Evolutionary conservation across 2,329 filamentous ascomycete genomes (phyloP), one percentile per base, ranked within the genome.

Genomic region (Aspergillus awamori): DNA sequence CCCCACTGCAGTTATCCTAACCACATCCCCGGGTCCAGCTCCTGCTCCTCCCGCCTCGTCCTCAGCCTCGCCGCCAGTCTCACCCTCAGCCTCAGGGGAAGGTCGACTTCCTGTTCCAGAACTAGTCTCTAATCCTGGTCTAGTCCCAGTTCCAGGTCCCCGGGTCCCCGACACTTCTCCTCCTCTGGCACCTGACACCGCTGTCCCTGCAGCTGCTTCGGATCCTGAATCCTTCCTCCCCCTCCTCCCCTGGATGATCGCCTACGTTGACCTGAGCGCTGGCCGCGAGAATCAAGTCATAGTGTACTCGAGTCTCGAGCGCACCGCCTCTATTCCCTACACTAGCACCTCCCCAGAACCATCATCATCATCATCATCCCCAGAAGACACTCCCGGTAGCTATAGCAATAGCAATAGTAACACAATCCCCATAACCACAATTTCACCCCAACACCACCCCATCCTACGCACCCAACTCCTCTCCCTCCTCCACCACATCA

Each of bases 261-360:
- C 76, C 7, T 70, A 75, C 53, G 74, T 79, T 52, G 77, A 81
- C 69, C 68, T 81, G 5, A 69, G 69, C 56, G 64, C 68, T 17
- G 71, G 75, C 28, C 74, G 72, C 11, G 74, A 79, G 58, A 80
- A 78, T n/a, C 78, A 80, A 60, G 69, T 78, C 20, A 70, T 74
- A 67, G 28, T 78, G 17, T 81, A 78, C 59, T 79, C 76, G 24
- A 79, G 74, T 57, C 71, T 79, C 4, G 78, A 81, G 64, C 39
- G 17, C 38, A 13, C 51, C 30, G 8, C 51, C 24, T 10, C 47
- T 8, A 53, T 5, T 54, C 38, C 15, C 22, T 33, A 2, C 36
- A 56, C 39, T 53, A 15, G 51, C 20, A 38, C 39, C 8, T 30
- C 49, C 33, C 8, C 26, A 24, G 11, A 13, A 20, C 3, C 28